These are phyloP conservation scores for Mortierella sp. DNA, from an alignment of 371 early-diverging fungal genomes.

Conservation along the genomic window DNA sequence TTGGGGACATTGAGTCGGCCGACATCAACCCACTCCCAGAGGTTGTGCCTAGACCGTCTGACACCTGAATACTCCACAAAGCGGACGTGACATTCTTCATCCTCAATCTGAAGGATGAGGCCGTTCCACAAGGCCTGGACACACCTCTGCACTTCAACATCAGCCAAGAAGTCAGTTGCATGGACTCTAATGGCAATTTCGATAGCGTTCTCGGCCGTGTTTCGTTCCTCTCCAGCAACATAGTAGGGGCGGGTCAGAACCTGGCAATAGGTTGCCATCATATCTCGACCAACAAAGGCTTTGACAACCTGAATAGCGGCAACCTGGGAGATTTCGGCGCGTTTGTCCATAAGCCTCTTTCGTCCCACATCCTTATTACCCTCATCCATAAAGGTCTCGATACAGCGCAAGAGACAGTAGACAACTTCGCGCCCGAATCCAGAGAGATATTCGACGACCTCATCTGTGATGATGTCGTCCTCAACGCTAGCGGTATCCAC, in stretches of 20 bases:
- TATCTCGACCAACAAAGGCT: slow-evolving; percentile 43
- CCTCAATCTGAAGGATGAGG: slow-evolving; percentile 43
- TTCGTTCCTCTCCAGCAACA: slow-evolving; percentile 25
- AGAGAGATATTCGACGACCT: slow-evolving; percentile 42
- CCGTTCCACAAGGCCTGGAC: slow-evolving; percentile 57
- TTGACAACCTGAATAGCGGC: slow-evolving; percentile 40
- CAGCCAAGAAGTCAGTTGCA: slow-evolving; percentile 53
- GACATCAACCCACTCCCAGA: slow-evolving; percentile 50
- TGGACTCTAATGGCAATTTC: slow-evolving; percentile 55
- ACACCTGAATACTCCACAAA: slow-evolving; percentile 51
- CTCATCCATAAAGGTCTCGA: slow-evolving; percentile 32
- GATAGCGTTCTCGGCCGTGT: slow-evolving; percentile 49
- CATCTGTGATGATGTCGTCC: slow-evolving; percentile 45
- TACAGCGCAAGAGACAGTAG: slow-evolving; percentile 48
- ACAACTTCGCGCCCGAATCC: slow-evolving; percentile 45
- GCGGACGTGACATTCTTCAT: slow-evolving; percentile 44
- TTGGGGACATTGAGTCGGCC: slow-evolving; percentile 51
- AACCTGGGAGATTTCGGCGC: slow-evolving; percentile 33
- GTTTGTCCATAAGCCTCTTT: slow-evolving; percentile 35
- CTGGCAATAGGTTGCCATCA: slow-evolving; percentile 49
- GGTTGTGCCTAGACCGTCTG: slow-evolving; percentile 23
- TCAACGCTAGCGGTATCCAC: slow-evolving; percentile 37
- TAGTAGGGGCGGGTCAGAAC: slow-evolving; percentile 44
- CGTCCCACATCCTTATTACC: slow-evolving; percentile 43
- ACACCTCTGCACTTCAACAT: slow-evolving; percentile 52